These are phyloP conservation scores for Falciphora oryzae DNA, from an alignment of 2,329 filamentous ascomycete genomes.

Conservation along the genomic window DNA sequence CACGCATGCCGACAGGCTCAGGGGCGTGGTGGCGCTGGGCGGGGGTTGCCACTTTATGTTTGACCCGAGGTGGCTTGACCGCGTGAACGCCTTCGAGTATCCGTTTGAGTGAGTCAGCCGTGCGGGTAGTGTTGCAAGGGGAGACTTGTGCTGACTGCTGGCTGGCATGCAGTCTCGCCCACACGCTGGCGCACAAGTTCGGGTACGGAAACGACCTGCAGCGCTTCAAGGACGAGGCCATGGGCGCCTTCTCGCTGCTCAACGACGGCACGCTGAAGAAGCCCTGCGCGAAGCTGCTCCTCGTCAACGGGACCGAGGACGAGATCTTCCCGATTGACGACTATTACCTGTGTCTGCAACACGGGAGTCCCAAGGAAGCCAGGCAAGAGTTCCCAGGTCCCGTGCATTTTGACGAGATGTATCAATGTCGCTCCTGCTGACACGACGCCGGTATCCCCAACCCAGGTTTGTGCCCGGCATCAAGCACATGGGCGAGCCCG, in stretches of 20 bases:
- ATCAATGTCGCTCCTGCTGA: background rate
- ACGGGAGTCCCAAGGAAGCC: constrained; percentile 47
- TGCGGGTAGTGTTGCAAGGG: no score
- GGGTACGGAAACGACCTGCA: constrained; percentile 28
- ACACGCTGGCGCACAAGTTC: constrained; percentile 26
- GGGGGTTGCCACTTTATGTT: constrained; percentile 57
- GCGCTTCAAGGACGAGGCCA: constrained; percentile 25
- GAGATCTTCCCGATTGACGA: constrained; percentile 60
- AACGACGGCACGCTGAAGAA: constrained; percentile 48
- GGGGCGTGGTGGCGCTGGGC: constrained; percentile 46
- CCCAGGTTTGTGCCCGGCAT: constrained; percentile 22
- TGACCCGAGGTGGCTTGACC: constrained; percentile 44
- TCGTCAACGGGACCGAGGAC: constrained; percentile 53
- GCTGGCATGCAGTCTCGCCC: constrained; percentile 12
- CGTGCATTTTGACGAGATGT: background rate
- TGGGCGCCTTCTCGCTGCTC: constrained; percentile 45
- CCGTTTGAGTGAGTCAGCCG: constrained; percentile 39
- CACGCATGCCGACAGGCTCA: constrained; percentile 45
- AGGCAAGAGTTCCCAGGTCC: background rate
- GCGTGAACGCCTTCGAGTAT: constrained; percentile 51
- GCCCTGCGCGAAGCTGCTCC: constrained; percentile 40
- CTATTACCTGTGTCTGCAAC: constrained; percentile 46
- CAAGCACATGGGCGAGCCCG: constrained; percentile 32
- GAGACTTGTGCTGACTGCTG: constrained; percentile 7
- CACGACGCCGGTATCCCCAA: background rate